Conservation (phyloP, 139 green algal species). For the Deuterostichococcus epilithicus region DNA sequence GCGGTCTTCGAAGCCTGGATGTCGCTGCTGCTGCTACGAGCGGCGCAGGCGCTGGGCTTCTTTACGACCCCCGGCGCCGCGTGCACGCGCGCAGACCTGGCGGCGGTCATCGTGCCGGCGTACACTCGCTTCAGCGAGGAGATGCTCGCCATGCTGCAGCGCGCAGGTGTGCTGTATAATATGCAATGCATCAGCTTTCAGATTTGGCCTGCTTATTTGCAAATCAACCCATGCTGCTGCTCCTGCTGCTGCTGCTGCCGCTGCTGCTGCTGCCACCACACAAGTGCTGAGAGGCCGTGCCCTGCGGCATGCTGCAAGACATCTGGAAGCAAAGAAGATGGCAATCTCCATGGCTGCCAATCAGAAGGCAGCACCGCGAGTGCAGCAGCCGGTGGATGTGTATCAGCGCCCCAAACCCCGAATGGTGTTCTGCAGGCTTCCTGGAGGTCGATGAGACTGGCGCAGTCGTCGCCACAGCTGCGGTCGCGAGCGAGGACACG, state of each 20-base stretch:
- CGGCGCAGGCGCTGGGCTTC: not conserved
- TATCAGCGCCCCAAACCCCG: too few relatives aligned
- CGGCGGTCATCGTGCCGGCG: not conserved
- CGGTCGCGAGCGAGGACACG: not conserved
- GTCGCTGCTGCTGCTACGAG: not conserved
- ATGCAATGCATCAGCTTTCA: too few relatives aligned
- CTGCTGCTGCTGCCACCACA: too few relatives aligned
- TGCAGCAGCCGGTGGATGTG: too few relatives aligned
- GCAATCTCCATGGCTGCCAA: too few relatives aligned
- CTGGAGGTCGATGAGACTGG: not conserved
- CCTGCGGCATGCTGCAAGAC: too few relatives aligned
- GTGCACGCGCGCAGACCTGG: not conserved
- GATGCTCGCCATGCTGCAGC: not conserved
- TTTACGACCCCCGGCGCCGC: not conserved
- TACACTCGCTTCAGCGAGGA: constrained; percentile 1
- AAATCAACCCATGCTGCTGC: too few relatives aligned
- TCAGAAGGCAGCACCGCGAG: too few relatives aligned
- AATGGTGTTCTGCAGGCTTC: not conserved
- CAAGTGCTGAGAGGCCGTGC: too few relatives aligned
- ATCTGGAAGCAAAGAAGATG: too few relatives aligned
- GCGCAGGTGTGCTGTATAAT: constrained; percentile 2
- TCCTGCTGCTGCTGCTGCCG: too few relatives aligned
- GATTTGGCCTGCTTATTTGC: too few relatives aligned
- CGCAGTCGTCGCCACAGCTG: not conserved
- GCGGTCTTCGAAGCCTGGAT: not conserved